Conservation (phyloP, 225 moss, liverwort and hornwort genomes). For the Antitrichia curtipendula region DNA sequence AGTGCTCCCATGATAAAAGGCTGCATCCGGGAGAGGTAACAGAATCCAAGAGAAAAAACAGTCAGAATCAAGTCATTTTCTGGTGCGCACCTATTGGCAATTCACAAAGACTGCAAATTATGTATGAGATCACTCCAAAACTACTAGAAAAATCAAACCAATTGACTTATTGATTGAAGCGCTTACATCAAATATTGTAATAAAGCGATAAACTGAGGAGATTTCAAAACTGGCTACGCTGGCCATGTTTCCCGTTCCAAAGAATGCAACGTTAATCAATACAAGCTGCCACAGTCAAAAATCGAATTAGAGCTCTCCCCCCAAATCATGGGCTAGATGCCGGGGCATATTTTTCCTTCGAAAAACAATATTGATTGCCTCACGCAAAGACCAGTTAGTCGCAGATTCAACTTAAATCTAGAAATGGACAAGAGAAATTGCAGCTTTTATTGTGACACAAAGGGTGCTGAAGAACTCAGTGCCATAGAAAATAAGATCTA, state of each 20-base stretch:
- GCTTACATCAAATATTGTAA: conserved; percentile 89
- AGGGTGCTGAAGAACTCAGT: not conserved
- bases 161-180: not conserved
- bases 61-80: not conserved
- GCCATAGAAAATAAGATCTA: not conserved
- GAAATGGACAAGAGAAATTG: not conserved
- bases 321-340: not conserved
- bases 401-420: not conserved
- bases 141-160: not conserved
- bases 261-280: conserved; percentile 89
- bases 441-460: not conserved
- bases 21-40: conserved; percentile 24
- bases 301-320: not conserved
- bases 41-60: not conserved
- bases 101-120: not conserved
- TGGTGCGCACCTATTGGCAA: not conserved
- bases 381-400: not conserved
- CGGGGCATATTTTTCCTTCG: not conserved
- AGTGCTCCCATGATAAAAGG: conserved; percentile 93
- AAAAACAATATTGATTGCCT: not conserved
- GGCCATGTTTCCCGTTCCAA: conserved; percentile 96
- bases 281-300: conserved; percentile 49
- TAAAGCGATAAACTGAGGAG: conserved; percentile 96
- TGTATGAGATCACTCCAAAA: not conserved
- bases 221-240: conserved; percentile 98